These are phyloP conservation scores for Poronia punctata DNA, from an alignment of 495 filamentous ascomycete genomes.

Conservation along the genomic window DNA sequence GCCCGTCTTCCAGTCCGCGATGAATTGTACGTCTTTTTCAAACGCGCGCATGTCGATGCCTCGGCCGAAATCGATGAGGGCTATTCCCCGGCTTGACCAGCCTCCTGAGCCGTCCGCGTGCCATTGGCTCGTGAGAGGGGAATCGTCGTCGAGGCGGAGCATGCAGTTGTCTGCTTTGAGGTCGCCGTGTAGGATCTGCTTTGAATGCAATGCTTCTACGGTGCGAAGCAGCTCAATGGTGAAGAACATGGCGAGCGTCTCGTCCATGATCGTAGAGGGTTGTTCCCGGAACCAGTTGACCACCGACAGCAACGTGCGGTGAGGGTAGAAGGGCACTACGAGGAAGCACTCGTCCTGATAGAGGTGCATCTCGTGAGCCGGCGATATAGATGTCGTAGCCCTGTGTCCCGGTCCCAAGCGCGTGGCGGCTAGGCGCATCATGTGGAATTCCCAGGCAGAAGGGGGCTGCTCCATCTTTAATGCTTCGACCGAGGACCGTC, in stretches of 20 bases:
- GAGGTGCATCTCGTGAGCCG: conserved; percentile 80
- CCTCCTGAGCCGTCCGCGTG: conserved; percentile 62
- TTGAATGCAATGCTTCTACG: conserved; percentile 75
- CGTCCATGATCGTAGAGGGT: conserved; percentile 67
- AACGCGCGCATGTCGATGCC: conserved; percentile 91
- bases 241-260: conserved; percentile 89
- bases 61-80: conserved; percentile 90
- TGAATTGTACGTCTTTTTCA: conserved; percentile 68
- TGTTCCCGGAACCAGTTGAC: conserved; percentile 80
- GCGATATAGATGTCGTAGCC: conserved; percentile 65
- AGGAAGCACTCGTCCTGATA: conserved; percentile 79
- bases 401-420: conserved; percentile 63
- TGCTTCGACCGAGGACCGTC: conserved; percentile 61
- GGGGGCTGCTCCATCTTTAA: conserved; percentile 88
- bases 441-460: conserved; percentile 91
- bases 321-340: conserved; percentile 76
- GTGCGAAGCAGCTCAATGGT: conserved; percentile 85
- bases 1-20: conserved; percentile 87
- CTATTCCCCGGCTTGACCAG: conserved; percentile 74
- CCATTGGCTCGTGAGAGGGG: conserved; percentile 49
- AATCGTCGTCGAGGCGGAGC: conserved; percentile 62
- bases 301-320: conserved; percentile 88
- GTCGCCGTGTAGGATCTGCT: conserved; percentile 82
- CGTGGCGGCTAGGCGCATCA: conserved; percentile 73
- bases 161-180: conserved; percentile 94